Conservation (phyloP, 495 filamentous ascomycete species). For the Penicillium manginii region DNA sequence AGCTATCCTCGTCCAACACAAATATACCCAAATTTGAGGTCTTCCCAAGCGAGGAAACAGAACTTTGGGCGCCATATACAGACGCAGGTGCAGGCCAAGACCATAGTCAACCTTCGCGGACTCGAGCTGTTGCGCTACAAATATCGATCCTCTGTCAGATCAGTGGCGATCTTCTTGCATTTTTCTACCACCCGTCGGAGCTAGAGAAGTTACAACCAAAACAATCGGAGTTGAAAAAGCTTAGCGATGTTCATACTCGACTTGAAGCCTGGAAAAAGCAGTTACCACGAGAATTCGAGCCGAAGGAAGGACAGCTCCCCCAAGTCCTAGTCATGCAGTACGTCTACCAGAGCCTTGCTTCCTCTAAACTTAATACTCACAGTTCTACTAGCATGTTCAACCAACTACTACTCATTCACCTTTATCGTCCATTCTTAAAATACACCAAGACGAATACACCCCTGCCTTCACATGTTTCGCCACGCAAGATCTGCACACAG, state of each 20-base stretch:
- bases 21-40: conserved; percentile 90
- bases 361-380: conserved; percentile 31
- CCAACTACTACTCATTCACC: conserved; percentile 93
- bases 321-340: conserved; percentile 95
- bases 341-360: conserved; percentile 35
- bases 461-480: conserved; percentile 84
- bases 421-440: conserved; percentile 95
- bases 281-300: conserved; percentile 83
- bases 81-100: conserved; percentile 74
- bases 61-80: conserved; percentile 85
- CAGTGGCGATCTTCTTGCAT: conserved; percentile 82
- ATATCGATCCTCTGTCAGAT: conserved; percentile 88
- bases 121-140: conserved; percentile 79
- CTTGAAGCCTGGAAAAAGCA: conserved; percentile 91
- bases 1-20: conserved; percentile 74
- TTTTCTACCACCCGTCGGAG: conserved; percentile 85
- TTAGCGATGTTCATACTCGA: conserved; percentile 87
- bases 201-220: conserved; percentile 61
- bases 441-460: conserved; percentile 81
- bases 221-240: conserved; percentile 86
- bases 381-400: conserved; percentile 80
- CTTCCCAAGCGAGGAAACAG: conserved; percentile 85
- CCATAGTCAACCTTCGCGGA: conserved; percentile 79
- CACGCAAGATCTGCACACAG: conserved; percentile 85
- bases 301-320: conserved; percentile 86